Base-by-base conservation (phyloP, 1,139 yeast species). In the Pichia sp. region DNA sequence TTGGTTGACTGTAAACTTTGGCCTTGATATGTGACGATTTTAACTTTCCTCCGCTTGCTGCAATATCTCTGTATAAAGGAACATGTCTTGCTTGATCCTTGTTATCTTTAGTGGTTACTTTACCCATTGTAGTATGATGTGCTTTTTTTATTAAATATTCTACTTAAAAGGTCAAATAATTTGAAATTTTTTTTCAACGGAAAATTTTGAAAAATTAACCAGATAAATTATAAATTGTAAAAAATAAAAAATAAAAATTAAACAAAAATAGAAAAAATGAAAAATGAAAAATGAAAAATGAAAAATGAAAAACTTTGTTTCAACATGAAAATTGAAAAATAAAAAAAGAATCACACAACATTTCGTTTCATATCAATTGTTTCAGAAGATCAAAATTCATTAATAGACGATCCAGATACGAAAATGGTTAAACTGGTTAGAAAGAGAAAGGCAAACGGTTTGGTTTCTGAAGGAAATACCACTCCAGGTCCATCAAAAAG, bases 11-110 rank as follows among this genome's bases (percentile, higher is more conserved):
- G 33, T 56, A 57, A 43, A 46, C 56, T 31, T 60, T 66, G 44
- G 67, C 64, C 53, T 66, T 66, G 42, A 61, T 61, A 41, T 66
- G 65, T 53, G 65, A 66, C 31, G 62, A 52, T 66, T 85, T 81
- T 63, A 88, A 75, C 53, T 78, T 80, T 22, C 96, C 96, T 41
- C 83, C 81, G 45, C 80, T 83, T 30, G 87, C 77, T 14, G 88
- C 79, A 47, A 88, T 76, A 63, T 89, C 96, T 62, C 80, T 83
- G 62, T 81, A 80, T 53, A 91, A 74, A 11, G 98, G 96, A 62
- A 82, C 87, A 67, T 88, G 96, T 59, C 82, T 79, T 52, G 68
- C 78, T 60, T 75, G 80, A 10, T 73, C 76, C 61, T 74, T 81
- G 38, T 70, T 62, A 18, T 75, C 81, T 49, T 72, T 70, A 6